Percentiles rank a stretch among this genome's conserved stretches.
Evolutionary conservation across 768 basidiomycete genomes (phyloP).

Genomic region (Cyathus striatus): DNA sequence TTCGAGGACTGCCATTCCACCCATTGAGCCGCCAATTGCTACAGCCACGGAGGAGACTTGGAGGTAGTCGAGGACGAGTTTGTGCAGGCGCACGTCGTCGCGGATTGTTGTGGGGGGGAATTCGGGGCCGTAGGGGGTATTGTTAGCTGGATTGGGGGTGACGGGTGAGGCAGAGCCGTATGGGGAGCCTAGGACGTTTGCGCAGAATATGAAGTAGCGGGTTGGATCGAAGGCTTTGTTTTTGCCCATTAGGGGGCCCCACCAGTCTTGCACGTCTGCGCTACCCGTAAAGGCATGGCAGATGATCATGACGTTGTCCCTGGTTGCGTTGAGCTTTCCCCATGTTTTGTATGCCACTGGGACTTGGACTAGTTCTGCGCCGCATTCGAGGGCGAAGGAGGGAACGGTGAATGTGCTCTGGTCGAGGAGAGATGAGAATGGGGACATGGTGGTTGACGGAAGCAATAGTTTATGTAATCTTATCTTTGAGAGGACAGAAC

Average conservation of each 20-base stretch:
- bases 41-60: slow-evolving; percentile 79
- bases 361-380: slow-evolving; percentile 58
- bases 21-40: slow-evolving; percentile 97
- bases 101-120: slow-evolving; percentile 90
- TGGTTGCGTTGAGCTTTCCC: slow-evolving; percentile 74
- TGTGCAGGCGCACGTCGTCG: slow-evolving; percentile 92
- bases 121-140: slow-evolving; percentile 80
- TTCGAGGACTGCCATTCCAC: slow-evolving; percentile 95
- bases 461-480: too few relatives aligned
- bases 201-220: slow-evolving; percentile 91
- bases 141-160: slow-evolving; percentile 77
- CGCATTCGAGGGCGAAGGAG: slow-evolving; percentile 81
- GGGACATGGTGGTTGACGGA: too few relatives aligned
- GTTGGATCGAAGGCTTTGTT: slow-evolving; percentile 87
- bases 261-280: slow-evolving; percentile 98
- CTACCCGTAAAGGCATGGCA: slow-evolving; percentile 98
- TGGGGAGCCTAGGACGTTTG: slow-evolving; percentile 89
- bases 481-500: too few relatives aligned
- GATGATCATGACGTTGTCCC: slow-evolving; percentile 94
- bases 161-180: slow-evolving; percentile 92
- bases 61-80: slow-evolving; percentile 77
- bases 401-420: slow-evolving; percentile 52
- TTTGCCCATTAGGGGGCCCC: slow-evolving; percentile 92
- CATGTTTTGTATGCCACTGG: slow-evolving; percentile 97
- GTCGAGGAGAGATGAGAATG: too few relatives aligned